Base-by-base conservation (phyloP, 805 yeast species). In the Cyberlindnera petersonii region DNA sequence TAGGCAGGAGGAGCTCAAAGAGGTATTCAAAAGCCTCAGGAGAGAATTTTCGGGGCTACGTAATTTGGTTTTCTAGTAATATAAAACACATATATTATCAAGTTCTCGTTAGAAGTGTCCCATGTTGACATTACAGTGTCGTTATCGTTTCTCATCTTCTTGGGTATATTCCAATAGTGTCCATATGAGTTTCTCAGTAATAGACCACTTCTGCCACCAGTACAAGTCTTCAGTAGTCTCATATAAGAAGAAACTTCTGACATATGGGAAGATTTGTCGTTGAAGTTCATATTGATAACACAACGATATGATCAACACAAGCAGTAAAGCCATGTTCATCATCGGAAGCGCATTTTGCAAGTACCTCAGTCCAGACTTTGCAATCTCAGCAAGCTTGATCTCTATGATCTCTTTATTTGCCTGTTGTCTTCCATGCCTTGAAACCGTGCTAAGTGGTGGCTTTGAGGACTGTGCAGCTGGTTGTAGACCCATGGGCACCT, bases 151-250 rank as follows among this genome's bases (percentile, higher is more conserved):
- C 18, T 29, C 26, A 17, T 33, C 33, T 21, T 31, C 32, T 20
- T 30, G 47, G 31, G 42, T 24, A 20, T 38, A 26, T 10, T 48
- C 55, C 26, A 48, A 24, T n/a, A 50, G n/a, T 22, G 24, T 26
- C 55, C 52, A 50, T 10, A 40, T 39, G 10, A 38, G 18, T 27
- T 33, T 42, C 17, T 50, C 55, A 3, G 42, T 16, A 11, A 33
- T 10, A 1, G 36, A 28, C 35, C 47, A 33, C 27, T 32, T 34
- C 40, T 50, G 55, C 55, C 55, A 50, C 55, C 55, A 50, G 24
- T 48, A 50, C 2, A 48, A 21, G 17, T 49, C 54, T 3, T 39
- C 32, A 9, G 42, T 31, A 5, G 47, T 40, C 5, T 40, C 42
- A 19, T 35, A 39, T 2, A 50, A 29, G 6, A 50, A 37, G 6